Evolutionary conservation across 108 stramenopile genomes (phyloP).

Genomic region (Fistulifera pelliculosa): DNA sequence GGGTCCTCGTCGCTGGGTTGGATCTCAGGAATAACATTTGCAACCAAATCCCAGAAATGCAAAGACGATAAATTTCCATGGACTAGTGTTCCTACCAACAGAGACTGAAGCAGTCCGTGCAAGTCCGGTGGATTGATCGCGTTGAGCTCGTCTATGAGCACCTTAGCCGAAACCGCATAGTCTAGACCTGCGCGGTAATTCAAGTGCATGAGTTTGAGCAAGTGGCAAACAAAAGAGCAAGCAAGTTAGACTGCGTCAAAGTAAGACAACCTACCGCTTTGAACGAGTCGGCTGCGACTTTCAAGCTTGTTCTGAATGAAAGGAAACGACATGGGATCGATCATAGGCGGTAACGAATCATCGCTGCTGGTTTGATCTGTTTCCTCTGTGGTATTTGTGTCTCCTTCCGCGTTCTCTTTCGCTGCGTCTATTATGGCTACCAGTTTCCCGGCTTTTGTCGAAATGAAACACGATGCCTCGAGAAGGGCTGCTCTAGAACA

Average conservation of each 20-base stretch:
- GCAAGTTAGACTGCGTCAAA: too few species aligned
- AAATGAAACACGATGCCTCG: slow-evolving; percentile 1
- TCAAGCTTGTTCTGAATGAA: slow-evolving; percentile 42
- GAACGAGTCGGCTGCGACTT: slow-evolving; percentile 22
- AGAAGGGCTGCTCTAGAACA: background rate
- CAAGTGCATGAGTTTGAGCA: too few species aligned
- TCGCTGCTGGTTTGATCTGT: slow-evolving; percentile 5
- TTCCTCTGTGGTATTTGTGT: slow-evolving; percentile 17
- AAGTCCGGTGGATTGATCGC: background rate
- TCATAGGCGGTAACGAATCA: background rate
- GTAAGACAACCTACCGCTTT: slow-evolving; percentile 12
- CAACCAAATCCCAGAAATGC: slow-evolving; percentile 42
- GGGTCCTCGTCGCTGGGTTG: slow-evolving; percentile 5
- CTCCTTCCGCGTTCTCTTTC: slow-evolving; percentile 14
- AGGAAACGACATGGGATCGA: slow-evolving; percentile 51
- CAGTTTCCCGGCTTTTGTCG: background rate
- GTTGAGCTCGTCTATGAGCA: slow-evolving; percentile 12
- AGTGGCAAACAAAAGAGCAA: too few species aligned
- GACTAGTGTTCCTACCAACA: slow-evolving; percentile 36
- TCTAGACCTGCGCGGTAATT: background rate
- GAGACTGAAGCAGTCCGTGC: slow-evolving; percentile 2
- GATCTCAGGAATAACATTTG: slow-evolving; percentile 17
- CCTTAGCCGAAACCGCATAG: slow-evolving; percentile 31
- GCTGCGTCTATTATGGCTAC: slow-evolving; percentile 4
- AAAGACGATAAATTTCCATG: slow-evolving; percentile 39